These are phyloP conservation scores for Zygoascus sp. DNA, from an alignment of 1,139 yeast genomes.

Conservation along the genomic window DNA sequence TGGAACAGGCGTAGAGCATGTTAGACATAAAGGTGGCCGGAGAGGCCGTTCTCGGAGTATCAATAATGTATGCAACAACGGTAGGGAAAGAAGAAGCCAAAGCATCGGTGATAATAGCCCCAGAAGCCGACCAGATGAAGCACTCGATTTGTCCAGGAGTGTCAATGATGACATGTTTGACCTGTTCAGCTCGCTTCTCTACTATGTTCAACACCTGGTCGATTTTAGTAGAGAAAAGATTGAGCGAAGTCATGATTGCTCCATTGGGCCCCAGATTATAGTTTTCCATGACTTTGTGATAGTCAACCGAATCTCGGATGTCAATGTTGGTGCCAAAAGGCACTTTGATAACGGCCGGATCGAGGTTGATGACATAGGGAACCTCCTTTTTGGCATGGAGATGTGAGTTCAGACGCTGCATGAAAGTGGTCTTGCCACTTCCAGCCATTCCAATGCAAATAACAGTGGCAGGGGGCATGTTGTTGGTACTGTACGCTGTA, in stretches of 20 bases:
- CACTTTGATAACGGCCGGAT: slow-evolving; percentile 90
- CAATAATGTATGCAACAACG: slow-evolving; percentile 90
- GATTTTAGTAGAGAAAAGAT: slow-evolving; percentile 87
- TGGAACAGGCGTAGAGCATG: slow-evolving; percentile 97
- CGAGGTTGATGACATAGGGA: slow-evolving; percentile 86
- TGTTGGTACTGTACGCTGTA: not conserved
- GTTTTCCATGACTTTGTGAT: slow-evolving; percentile 91
- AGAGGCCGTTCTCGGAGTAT: slow-evolving; percentile 88
- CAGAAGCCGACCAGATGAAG: slow-evolving; percentile 89
- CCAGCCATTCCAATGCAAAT: slow-evolving; percentile 65
- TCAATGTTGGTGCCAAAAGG: slow-evolving; percentile 95
- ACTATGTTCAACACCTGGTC: slow-evolving; percentile 89
- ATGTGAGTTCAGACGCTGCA: slow-evolving; percentile 91
- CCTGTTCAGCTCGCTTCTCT: slow-evolving; percentile 64
- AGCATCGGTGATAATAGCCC: slow-evolving; percentile 93
- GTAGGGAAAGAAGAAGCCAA: slow-evolving; percentile 96
- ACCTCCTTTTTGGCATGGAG: slow-evolving; percentile 62
- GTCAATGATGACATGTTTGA: slow-evolving; percentile 75
- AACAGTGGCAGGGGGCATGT: slow-evolving; percentile 33
- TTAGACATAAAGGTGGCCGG: slow-evolving; percentile 98
- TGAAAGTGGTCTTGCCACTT: slow-evolving; percentile 95
- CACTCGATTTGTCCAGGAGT: slow-evolving; percentile 99
- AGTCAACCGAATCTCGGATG: slow-evolving; percentile 92
- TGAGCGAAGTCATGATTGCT: slow-evolving; percentile 92
- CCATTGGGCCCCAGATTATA: slow-evolving; percentile 95